Percentiles rank a stretch among this genome's conserved stretches.
Conservation (phyloP, 805 yeast genomes). For the Starmerella stigmatis region DNA sequence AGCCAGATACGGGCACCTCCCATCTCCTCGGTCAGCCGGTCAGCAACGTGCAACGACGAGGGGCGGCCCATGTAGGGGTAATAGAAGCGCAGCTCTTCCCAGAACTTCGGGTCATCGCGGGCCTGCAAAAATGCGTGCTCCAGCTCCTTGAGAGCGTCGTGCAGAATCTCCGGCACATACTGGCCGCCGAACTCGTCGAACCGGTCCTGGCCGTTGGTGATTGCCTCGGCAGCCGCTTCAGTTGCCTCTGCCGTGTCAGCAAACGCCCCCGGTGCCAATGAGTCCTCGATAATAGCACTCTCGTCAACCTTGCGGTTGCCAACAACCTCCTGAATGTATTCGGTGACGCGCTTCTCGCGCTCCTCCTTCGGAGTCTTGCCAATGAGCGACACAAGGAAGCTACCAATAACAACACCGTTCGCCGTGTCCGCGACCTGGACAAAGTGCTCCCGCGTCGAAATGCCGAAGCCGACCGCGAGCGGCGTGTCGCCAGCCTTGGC, state of each 20-base stretch:
- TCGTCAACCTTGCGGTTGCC: slow-evolving; percentile 36
- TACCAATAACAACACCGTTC: slow-evolving; percentile 95
- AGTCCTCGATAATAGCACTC: slow-evolving; percentile 10
- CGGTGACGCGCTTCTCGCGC: slow-evolving; percentile 53
- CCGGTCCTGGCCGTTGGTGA: slow-evolving; percentile 46
- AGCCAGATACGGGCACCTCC: slow-evolving; percentile 98
- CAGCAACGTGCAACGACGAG: slow-evolving; percentile 82
- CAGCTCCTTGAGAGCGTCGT: slow-evolving; percentile 79
- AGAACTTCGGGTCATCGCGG: slow-evolving; percentile 77
- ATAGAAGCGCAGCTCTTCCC: slow-evolving; percentile 80
- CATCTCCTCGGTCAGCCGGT: slow-evolving; percentile 73
- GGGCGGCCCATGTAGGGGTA: slow-evolving; percentile 96
- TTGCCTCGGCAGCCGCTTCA: slow-evolving; percentile 26
- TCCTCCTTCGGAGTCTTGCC: slow-evolving; percentile 45
- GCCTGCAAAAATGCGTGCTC: slow-evolving; percentile 83
- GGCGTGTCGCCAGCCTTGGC: slow-evolving; percentile 64
- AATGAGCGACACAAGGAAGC: slow-evolving; percentile 63
- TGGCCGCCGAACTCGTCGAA: slow-evolving; percentile 98
- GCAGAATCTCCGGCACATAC: slow-evolving; percentile 93
- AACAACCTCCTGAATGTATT: slow-evolving; percentile 59
- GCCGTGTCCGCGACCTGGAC: slow-evolving; percentile 64
- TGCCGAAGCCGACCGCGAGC: slow-evolving; percentile 95
- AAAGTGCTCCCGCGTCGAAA: slow-evolving; percentile 86
- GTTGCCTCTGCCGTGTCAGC: slow-evolving; percentile 13
- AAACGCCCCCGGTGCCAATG: slow-evolving; percentile 4